Base-by-base conservation (phyloP, 1,284 basidiomycete genomes). In the Ceratobasidium sp. region DNA sequence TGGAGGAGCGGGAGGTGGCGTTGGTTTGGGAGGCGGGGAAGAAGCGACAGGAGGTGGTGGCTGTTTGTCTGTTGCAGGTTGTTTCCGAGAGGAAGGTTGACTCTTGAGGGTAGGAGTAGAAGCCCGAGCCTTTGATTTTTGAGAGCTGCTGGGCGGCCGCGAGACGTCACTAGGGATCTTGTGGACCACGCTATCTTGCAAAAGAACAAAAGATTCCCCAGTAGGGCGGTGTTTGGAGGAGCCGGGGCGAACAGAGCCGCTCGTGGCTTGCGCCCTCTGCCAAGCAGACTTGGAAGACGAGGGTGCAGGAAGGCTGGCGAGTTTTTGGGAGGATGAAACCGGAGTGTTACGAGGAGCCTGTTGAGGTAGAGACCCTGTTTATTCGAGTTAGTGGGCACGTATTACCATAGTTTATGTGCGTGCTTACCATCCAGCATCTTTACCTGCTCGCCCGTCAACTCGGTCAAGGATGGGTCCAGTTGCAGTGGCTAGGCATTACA, bases 181-280 rank as follows among this genome's bases (percentile, higher is more conserved):
- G 77, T 86, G 87, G 81, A 91, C 89, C 70, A 91, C 87, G 81
- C 93, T 95, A 80, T 96, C 94, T 81, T 95, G 93, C 17, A 97
- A 86, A 62, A 98, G 88, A 78, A 98, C 93, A 83, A 95, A 98
- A 44, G 94, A 96, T 83, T 97, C 95, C 77, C 90, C 91, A 80
- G 83, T 78, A 78, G 82, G 59, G 79, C 82, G 32, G 82, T 78
- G 54, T 82, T 82, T 59, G 82, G 80, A 79, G 85, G 84, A 74
- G 85, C 86, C 49, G 8, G 69, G 22, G 8, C 69, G 69, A 46
- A 56, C 34, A 44, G 56, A 61, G 7, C 64, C 34, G 67, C 78
- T 68, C 73, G 78, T 25, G 76, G 78, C 11, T 67, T 76, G 65
- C 44, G 90, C 76, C 57, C 86, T 85, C 81, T 90, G 86, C 90